Evolutionary conservation across 169 alveolate genomes (phyloP).

Genomic region (Plasmodium gonderi): DNA sequence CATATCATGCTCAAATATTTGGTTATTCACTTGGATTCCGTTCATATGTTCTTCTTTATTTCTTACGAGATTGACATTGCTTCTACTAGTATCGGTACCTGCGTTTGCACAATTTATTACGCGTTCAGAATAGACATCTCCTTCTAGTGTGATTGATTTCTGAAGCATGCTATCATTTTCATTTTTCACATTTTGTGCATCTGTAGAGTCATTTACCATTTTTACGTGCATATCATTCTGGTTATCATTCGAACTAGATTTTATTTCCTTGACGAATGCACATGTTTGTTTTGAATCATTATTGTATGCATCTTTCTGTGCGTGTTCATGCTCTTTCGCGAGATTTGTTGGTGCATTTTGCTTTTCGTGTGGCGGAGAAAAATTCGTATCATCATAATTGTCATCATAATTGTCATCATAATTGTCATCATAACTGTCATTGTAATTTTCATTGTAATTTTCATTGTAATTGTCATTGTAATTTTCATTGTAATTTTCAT

Average conservation of each 20-base stretch:
- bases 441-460: background rate
- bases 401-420: background rate
- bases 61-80: background rate
- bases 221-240: background rate
- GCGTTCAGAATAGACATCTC: background rate
- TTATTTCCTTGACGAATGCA: background rate
- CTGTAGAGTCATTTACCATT: background rate
- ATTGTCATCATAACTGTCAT: background rate
- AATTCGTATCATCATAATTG: background rate
- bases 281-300: background rate
- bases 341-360: background rate
- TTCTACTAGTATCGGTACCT: background rate
- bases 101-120: background rate
- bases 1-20: background rate
- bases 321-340: background rate
- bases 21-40: background rate
- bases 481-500: background rate
- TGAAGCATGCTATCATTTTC: background rate
- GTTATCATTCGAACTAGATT: background rate
- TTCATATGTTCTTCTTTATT: background rate
- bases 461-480: background rate
- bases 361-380: background rate
- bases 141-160: background rate
- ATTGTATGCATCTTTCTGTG: background rate
- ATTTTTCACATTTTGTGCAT: background rate